Evolutionary conservation across 78 protist species (phyloP), one percentile per base, ranked within the genome.

Genomic region (Tieghemostelium lacteum): DNA sequence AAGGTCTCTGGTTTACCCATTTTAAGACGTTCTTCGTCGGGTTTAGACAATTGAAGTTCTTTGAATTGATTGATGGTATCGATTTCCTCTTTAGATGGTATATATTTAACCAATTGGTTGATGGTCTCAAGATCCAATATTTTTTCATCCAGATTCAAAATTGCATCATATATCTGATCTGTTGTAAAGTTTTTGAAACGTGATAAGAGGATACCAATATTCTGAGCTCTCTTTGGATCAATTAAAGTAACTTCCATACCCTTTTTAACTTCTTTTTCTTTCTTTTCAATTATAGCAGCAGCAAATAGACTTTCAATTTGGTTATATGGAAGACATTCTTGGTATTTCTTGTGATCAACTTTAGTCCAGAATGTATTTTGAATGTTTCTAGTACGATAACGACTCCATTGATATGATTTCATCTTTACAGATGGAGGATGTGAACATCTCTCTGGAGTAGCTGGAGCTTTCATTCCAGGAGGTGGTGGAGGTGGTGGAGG

Each of bases 151-250:
- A 83, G 19, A 69, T 60, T 83, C 54, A 31, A 69, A 19, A 83
- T 83, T 50, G 91, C 91, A 26, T 83, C 71, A 57, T 69, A 24
- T n/a, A 83, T 28, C 6, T 36, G 14, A 19, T 83, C 80, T 22
- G 24, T 24, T 0, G 70, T 16, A 2, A 58, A 14, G 12, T 40
- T 57, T 50, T 83, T 83, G 50, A 83, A 83, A 33, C 91, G 26
- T 8, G 66, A 31, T 28, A 83, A 20, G 2, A 83, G 61, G 45
- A 83, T 83, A 39, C 95, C 95, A 37, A 92, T 54, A 29, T 92
- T 92, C 37, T 92, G 91, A 24, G 95, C 86, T 66, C 87, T 89
- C 67, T 92, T 92, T 26, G 87, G 0, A 62, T 92, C 95, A 33
- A 92, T 78, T 1, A 85, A 75, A 0, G 88, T 91, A n/a, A 91